Evolutionary conservation across 768 basidiomycete genomes (phyloP).

Genomic region (Trametes cinnabarina): DNA sequence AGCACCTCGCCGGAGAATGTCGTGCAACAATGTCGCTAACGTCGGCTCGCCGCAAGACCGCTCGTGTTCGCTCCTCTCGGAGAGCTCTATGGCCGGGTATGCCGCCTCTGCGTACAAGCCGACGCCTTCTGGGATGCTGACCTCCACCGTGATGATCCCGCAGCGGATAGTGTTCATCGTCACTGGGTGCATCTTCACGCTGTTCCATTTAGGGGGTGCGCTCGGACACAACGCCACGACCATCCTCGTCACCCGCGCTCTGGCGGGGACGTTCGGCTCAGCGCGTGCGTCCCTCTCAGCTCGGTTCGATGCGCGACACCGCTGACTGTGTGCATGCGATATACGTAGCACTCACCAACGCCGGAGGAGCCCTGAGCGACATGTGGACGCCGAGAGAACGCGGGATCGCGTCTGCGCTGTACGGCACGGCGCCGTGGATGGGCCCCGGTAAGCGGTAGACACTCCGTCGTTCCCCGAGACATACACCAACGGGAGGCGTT

Average conservation of each 20-base stretch:
- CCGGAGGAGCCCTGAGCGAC: constrained; percentile 56
- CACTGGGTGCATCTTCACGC: constrained; percentile 48
- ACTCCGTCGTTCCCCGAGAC: too few species aligned
- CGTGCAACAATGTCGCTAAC: background rate
- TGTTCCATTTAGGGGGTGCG: constrained; percentile 55
- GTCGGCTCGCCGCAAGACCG: constrained; percentile 33
- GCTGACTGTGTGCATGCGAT: background rate
- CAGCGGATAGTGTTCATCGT: constrained; percentile 55
- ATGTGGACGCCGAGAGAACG: constrained; percentile 61
- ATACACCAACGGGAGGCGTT: background rate
- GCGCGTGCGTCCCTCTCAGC: constrained; percentile 40
- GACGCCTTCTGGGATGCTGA: background rate
- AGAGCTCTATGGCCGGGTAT: constrained; percentile 55
- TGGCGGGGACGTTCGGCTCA: constrained; percentile 59
- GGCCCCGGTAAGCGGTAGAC: constrained; percentile 44
- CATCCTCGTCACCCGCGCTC: constrained; percentile 49
- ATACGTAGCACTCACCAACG: constrained; percentile 60
- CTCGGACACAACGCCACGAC: constrained; percentile 47
- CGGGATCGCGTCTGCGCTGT: constrained; percentile 56
- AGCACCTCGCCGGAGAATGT: constrained; percentile 10
- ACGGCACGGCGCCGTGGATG: constrained; percentile 56
- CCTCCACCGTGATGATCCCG: background rate
- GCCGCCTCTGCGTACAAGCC: background rate
- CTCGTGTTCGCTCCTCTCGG: constrained; percentile 58
- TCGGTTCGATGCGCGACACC: background rate